phyloP scores from a whole-genome alignment of 257 asterid species.

The Solanum habrochaites region DNA sequence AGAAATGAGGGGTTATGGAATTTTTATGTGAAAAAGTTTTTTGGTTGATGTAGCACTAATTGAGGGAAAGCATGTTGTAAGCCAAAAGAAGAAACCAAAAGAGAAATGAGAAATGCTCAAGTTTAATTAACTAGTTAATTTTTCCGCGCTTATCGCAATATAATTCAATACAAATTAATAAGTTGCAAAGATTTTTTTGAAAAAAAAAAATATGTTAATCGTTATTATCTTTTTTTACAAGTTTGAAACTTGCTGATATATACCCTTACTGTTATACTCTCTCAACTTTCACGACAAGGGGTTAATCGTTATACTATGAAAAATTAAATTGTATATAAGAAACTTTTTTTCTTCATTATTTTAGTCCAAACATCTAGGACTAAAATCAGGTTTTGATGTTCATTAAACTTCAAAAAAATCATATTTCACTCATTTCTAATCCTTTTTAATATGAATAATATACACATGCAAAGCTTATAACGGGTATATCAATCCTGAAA shows the following conservation, averaged over 20 bases:
- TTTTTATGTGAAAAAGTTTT: not conserved
- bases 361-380: not conserved
- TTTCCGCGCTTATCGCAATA: not conserved
- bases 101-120: not conserved
- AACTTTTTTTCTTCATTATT: no score
- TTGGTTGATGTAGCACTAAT: not conserved
- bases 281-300: no score
- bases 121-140: not conserved
- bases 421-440: not conserved
- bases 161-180: not conserved
- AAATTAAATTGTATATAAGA: no score
- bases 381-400: not conserved
- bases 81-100: not conserved
- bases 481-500: not conserved
- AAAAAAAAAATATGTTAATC: not conserved
- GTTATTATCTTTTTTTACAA: not conserved
- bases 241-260: not conserved
- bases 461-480: not conserved
- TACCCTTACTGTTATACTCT: no score
- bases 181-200: not conserved
- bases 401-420: not conserved
- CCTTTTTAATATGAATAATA: not conserved
- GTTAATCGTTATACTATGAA: no score
- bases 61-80: not conserved
- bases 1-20: not conserved